Evolutionary conservation across 1,284 basidiomycete genomes (phyloP).

Genomic region (Kwoniella shivajii): DNA sequence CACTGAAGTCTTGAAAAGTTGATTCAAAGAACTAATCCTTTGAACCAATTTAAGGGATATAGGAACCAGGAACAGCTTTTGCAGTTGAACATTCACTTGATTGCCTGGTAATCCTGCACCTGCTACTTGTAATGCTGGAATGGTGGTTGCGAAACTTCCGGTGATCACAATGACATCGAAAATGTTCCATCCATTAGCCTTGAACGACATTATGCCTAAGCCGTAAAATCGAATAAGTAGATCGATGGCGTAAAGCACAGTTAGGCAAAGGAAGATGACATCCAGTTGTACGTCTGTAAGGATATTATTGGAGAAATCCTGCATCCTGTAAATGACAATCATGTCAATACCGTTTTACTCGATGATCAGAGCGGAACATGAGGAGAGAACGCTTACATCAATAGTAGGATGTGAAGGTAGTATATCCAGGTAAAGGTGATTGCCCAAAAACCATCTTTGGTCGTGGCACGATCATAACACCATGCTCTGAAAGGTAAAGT

Average conservation of each 20-base stretch:
- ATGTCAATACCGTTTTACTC: conserved; percentile 10
- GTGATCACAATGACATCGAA: conserved; percentile 83
- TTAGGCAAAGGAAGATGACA: conserved; percentile 74
- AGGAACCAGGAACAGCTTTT: conserved; percentile 92
- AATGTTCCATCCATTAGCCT: conserved; percentile 86
- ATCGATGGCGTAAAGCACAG: conserved; percentile 76
- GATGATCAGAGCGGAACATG: background rate
- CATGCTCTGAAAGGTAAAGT: conserved; percentile 64
- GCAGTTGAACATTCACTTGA: conserved; percentile 64
- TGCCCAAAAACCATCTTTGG: conserved; percentile 95
- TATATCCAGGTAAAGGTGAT: conserved; percentile 80
- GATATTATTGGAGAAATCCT: conserved; percentile 67
- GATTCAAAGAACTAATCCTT: conserved; percentile 83
- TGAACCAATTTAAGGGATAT: conserved; percentile 95
- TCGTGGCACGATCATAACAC: conserved; percentile 89
- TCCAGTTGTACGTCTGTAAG: conserved; percentile 69
- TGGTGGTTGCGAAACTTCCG: conserved; percentile 82
- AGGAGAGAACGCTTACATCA: conserved; percentile 66
- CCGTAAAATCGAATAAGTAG: conserved; percentile 77
- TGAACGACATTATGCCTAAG: conserved; percentile 81
- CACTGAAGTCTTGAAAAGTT: conserved; percentile 95
- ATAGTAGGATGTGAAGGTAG: conserved; percentile 76
- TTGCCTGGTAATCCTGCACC: conserved; percentile 24
- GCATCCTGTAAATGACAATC: conserved; percentile 63
- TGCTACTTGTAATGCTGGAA: conserved; percentile 65